Percentiles rank a stretch among this genome's conserved stretches.
phyloP scores from a whole-genome alignment of 305 asterid species.

The Fraxinus baroniana region DNA sequence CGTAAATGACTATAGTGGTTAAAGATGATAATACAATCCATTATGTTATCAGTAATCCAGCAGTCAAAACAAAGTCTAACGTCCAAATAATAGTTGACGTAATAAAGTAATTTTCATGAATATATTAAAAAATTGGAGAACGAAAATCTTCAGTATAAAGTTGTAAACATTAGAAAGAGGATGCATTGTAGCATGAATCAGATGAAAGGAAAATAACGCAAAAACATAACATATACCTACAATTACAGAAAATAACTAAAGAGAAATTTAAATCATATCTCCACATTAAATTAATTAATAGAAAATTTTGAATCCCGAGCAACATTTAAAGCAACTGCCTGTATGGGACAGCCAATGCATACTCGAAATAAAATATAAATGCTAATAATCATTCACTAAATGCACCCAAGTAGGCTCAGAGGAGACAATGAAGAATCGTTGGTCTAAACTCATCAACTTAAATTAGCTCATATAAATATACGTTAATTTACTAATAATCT shows the following conservation, averaged over 20 bases:
- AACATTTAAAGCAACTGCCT: not conserved
- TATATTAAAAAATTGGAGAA: not conserved
- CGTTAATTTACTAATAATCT: not conserved
- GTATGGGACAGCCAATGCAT: not conserved
- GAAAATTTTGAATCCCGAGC: not conserved
- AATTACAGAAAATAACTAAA: not conserved
- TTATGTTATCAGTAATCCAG: slow-evolving; percentile 21
- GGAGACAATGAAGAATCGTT: not conserved
- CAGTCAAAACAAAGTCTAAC: not conserved
- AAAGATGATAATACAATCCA: slow-evolving; percentile 27
- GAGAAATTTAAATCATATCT: not conserved
- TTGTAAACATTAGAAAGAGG: not conserved
- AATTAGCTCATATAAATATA: not conserved
- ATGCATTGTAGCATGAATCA: not conserved
- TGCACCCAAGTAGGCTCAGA: not conserved
- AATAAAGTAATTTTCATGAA: not conserved
- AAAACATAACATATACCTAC: not conserved
- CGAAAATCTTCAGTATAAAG: not conserved
- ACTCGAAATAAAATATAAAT: not conserved
- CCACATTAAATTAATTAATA: not conserved
- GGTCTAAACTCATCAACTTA: not conserved
- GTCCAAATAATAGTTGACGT: not conserved
- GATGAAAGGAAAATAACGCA: not conserved
- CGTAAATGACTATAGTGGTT: slow-evolving; percentile 44
- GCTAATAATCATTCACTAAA: not conserved